phyloP scores from a whole-genome alignment of 345 rosid genomes.

The Citrus inodora region DNA sequence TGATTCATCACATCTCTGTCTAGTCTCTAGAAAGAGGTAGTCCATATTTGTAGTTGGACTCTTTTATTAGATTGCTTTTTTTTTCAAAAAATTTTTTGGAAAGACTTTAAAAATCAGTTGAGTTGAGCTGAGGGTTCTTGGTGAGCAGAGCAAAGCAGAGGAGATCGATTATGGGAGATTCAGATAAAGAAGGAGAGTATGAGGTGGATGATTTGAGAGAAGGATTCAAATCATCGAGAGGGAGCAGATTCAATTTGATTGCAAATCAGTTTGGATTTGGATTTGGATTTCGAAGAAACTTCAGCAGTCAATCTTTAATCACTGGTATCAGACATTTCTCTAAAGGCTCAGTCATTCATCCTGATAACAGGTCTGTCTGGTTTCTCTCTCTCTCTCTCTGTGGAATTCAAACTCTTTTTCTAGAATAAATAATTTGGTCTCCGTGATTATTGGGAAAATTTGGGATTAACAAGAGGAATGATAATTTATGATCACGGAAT shows the following conservation, averaged over 20 bases:
- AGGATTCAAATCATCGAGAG: conserved; percentile 35
- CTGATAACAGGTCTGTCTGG: conserved; percentile 66
- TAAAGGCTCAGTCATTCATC: conserved; percentile 55
- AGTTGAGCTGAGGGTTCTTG: background rate
- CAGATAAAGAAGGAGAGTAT: conserved; percentile 16
- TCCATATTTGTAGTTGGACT: background rate
- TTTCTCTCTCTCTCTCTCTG: background rate
- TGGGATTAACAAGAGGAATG: no score
- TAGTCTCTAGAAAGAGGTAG: background rate
- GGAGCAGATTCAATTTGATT: conserved; percentile 45
- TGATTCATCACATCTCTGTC: background rate
- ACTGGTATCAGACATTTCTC: conserved; percentile 55
- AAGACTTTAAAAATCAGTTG: background rate
- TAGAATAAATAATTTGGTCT: background rate
- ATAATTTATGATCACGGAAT: no score
- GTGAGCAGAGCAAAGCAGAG: background rate
- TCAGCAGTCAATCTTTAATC: conserved; percentile 36
- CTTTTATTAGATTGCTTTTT: background rate
- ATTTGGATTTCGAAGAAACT: conserved; percentile 19
- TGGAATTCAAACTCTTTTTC: background rate
- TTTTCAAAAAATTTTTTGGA: background rate
- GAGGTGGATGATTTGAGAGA: conserved; percentile 41
- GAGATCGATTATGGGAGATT: background rate
- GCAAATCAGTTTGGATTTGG: conserved; percentile 31
- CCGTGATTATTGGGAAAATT: background rate